These are phyloP conservation scores for Telopea speciosissima DNA, from an alignment of 177 flowering plant genomes.

Conservation along the genomic window DNA sequence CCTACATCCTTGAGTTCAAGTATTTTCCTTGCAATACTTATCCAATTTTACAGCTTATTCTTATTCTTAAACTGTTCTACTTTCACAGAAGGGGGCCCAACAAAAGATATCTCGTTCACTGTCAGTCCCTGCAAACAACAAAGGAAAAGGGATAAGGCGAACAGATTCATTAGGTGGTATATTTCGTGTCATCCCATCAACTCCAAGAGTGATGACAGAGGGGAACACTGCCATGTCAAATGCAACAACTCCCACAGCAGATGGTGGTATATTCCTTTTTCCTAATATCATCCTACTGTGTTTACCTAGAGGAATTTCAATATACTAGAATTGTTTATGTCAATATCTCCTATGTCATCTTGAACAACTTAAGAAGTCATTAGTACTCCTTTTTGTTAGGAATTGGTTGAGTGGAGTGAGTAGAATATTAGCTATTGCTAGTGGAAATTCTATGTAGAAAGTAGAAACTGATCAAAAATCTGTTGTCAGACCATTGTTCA, in stretches of 20 bases:
- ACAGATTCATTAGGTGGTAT: not conserved
- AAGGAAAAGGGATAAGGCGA: not conserved
- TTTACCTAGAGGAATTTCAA: not conserved
- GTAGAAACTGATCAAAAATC: not conserved
- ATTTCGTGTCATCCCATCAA: not conserved
- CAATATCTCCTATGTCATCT: not conserved
- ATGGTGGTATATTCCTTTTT: not conserved
- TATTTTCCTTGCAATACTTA: not conserved
- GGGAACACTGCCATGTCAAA: not conserved
- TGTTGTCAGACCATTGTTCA: not conserved
- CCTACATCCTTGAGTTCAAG: not conserved
- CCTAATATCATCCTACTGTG: not conserved
- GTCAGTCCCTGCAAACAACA: conserved; percentile 1
- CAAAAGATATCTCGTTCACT: not conserved
- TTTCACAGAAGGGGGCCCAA: not conserved
- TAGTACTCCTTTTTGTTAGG: no score
- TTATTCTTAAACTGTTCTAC: not conserved
- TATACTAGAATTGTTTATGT: not conserved
- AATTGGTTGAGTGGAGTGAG: not conserved
- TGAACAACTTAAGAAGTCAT: not conserved
- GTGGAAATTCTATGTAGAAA: not conserved
- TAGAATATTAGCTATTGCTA: not conserved
- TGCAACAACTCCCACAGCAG: not conserved
- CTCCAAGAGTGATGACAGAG: not conserved
- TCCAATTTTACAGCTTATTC: not conserved